A percentile compares a stretch with the other conserved stretches of the same genome.
Conservation (phyloP, 306 rosid species). For the Gastrolobium villosum region DNA sequence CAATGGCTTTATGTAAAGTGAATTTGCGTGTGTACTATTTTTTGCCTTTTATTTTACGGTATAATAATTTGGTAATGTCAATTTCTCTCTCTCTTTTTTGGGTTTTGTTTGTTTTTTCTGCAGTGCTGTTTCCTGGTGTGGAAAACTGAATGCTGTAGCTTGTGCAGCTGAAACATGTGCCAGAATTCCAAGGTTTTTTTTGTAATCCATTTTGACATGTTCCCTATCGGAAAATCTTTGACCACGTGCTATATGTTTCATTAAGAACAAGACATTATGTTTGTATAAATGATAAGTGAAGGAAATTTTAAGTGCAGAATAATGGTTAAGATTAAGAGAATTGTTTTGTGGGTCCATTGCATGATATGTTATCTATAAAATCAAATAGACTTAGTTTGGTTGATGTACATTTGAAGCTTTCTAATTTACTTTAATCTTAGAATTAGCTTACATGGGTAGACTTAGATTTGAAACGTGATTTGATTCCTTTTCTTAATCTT, state of each 20-base stretch:
- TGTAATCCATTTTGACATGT: constrained; percentile 15
- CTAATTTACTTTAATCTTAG: neutral
- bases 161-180: constrained; percentile 99
- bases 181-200: constrained; percentile 91
- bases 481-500: too few species aligned
- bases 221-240: constrained; percentile 13
- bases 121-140: constrained; percentile 99
- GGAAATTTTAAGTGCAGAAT: constrained; percentile 13
- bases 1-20: neutral
- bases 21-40: neutral
- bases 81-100: constrained; percentile 24
- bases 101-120: constrained; percentile 40
- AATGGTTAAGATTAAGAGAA: constrained; percentile 3
- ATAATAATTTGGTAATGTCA: neutral
- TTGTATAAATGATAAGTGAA: neutral
- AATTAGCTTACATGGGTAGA: too few species aligned
- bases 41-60: neutral
- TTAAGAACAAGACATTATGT: constrained; percentile 8
- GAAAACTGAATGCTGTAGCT: constrained; percentile 96
- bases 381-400: constrained; percentile 16
- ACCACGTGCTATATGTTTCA: constrained; percentile 8
- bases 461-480: too few species aligned
- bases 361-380: constrained; percentile 1
- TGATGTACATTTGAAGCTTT: constrained; percentile 5
- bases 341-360: neutral